phyloP scores from a whole-genome alignment of 2,329 filamentous ascomycete species.

The Amesomyces nigricolor region DNA sequence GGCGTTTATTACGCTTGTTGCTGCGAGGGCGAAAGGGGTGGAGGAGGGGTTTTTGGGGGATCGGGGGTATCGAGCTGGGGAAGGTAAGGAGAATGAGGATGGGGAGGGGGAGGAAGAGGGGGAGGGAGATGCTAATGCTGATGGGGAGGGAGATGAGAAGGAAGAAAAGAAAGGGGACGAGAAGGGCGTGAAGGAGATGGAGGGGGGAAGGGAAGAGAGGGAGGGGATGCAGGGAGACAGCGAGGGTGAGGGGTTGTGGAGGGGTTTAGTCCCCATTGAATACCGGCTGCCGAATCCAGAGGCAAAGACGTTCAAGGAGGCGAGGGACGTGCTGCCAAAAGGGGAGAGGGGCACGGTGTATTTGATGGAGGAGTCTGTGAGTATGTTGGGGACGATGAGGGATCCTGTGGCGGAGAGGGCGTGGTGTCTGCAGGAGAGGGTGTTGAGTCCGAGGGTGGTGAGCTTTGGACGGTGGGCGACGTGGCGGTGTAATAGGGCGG shows the following conservation, averaged over 20 bases:
- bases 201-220: no score
- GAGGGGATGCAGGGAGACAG: neutral
- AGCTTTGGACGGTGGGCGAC: conserved; percentile 8
- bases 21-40: neutral
- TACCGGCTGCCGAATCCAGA: neutral
- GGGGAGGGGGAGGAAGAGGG: no score
- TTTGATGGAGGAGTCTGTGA: neutral
- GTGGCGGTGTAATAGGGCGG: conserved; percentile 2
- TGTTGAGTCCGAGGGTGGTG: conserved; percentile 11
- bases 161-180: no score
- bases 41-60: conserved; percentile 4
- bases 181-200: no score
- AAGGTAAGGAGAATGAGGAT: no score
- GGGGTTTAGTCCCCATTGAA: neutral
- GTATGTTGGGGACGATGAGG: neutral
- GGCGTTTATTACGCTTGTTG: conserved; percentile 7
- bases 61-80: neutral
- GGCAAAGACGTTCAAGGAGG: neutral
- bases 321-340: neutral
- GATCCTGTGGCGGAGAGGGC: conserved; percentile 3
- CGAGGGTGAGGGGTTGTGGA: neutral
- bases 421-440: conserved; percentile 14
- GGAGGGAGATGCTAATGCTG: no score
- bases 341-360: neutral
- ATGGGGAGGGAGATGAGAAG: no score